These are phyloP conservation scores for Fusarium sp. DNA, from an alignment of 2,329 filamentous ascomycete species.

Conservation along the genomic window DNA sequence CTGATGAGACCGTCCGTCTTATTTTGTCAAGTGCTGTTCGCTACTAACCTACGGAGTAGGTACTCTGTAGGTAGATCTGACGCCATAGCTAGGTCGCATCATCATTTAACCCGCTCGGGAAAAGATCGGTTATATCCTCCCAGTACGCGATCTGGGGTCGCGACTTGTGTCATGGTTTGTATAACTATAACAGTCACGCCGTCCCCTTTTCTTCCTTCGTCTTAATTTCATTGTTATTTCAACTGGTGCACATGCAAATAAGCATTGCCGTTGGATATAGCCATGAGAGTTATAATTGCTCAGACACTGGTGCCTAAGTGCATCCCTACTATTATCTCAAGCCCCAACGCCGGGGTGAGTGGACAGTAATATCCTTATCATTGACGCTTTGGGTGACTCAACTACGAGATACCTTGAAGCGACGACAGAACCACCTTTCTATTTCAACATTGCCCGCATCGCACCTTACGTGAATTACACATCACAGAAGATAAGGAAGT, in stretches of 20 bases:
- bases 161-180: conserved; percentile 21
- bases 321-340: conserved; percentile 53
- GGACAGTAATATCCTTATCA: conserved; percentile 55
- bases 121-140: conserved; percentile 45
- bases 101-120: conserved; percentile 44
- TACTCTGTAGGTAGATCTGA: conserved; percentile 8
- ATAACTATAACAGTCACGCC: conserved; percentile 35
- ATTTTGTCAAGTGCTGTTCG: conserved; percentile 4
- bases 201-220: conserved; percentile 29
- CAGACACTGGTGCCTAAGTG: conserved; percentile 38
- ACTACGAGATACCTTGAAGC: conserved; percentile 38
- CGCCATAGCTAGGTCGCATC: conserved; percentile 41
- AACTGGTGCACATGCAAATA: conserved; percentile 40
- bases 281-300: conserved; percentile 37
- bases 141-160: conserved; percentile 30
- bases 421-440: conserved; percentile 36
- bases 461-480: conserved; percentile 3
- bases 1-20: conserved; percentile 17
- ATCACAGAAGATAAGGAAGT: background rate
- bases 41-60: too few relatives aligned
- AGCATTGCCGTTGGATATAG: conserved; percentile 35
- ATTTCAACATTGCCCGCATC: conserved; percentile 10
- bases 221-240: conserved; percentile 31
- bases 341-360: conserved; percentile 66
- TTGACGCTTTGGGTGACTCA: conserved; percentile 45